Conservation (phyloP, 140 eudicot genomes). For the Senecio squalidus region DNA sequence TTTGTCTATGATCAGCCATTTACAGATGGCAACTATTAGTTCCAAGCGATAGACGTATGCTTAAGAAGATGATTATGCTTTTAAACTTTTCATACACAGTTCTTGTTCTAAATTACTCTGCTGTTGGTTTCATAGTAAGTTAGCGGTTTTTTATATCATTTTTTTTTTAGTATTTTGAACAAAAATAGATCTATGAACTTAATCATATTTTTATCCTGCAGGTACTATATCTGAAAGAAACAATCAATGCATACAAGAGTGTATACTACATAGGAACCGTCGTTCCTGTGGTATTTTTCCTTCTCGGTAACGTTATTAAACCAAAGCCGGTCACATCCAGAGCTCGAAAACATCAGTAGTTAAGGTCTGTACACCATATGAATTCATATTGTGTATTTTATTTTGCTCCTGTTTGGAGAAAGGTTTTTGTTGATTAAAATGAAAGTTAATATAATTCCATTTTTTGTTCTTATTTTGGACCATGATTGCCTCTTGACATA, state of each 20-base stretch:
- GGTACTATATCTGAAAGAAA: constrained; percentile 70
- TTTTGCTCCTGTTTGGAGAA: constrained; percentile 8
- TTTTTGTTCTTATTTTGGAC: background rate
- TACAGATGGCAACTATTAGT: constrained; percentile 82
- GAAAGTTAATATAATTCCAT: background rate
- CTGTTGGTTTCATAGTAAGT: constrained; percentile 77
- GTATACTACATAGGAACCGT: constrained; percentile 67
- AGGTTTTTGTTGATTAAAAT: background rate
- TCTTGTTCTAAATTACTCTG: constrained; percentile 72
- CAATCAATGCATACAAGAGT: constrained; percentile 58
- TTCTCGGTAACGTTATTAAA: constrained; percentile 46
- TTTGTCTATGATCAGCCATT: constrained; percentile 46
- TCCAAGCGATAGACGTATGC: constrained; percentile 22
- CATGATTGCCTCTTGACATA: background rate
- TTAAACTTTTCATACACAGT: constrained; percentile 61
- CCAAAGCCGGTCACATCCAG: constrained; percentile 56
- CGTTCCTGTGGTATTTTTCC: constrained; percentile 46
- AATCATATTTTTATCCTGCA: too few species aligned
- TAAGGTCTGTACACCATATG: background rate
- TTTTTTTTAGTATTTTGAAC: too few species aligned
- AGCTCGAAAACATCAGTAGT: constrained; percentile 55
- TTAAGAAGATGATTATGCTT: constrained; percentile 48
- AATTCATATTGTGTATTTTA: background rate
- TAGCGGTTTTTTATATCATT: background rate
- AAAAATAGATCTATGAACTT: too few species aligned